Conservation (phyloP, 805 yeast species). For the Candida boleticola region DNA sequence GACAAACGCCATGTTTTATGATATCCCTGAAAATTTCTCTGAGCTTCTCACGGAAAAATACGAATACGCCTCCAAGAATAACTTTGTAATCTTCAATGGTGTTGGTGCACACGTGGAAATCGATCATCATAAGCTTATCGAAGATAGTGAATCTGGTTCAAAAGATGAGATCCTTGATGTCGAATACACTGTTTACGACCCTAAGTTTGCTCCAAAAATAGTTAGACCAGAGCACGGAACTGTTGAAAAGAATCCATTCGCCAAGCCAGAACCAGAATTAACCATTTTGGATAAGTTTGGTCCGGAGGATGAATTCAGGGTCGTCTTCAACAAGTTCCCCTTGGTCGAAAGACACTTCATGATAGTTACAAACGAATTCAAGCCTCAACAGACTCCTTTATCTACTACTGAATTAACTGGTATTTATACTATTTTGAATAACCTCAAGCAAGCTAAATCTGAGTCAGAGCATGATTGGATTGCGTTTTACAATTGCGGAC, state of each 20-base stretch:
- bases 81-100: conserved; percentile 51
- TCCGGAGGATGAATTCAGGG: conserved; percentile 48
- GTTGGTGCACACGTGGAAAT: conserved; percentile 36
- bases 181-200: conserved; percentile 12
- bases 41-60: conserved; percentile 38
- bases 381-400: conserved; percentile 69
- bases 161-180: background rate
- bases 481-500: conserved; percentile 88
- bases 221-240: conserved; percentile 40
- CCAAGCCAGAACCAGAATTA: conserved; percentile 72
- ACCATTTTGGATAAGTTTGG: conserved; percentile 56
- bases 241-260: conserved; percentile 65
- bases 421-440: conserved; percentile 52
- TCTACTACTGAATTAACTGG: conserved; percentile 67
- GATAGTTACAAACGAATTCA: conserved; percentile 71
- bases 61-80: conserved; percentile 45
- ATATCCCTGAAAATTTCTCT: conserved; percentile 38
- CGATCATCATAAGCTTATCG: conserved; percentile 15
- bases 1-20: conserved; percentile 23
- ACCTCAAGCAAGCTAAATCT: conserved; percentile 39
- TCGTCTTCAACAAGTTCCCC: conserved; percentile 86
- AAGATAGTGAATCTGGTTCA: conserved; percentile 8
- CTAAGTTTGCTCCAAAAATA: conserved; percentile 10
- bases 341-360: conserved; percentile 76
- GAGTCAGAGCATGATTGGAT: conserved; percentile 47